Evolutionary conservation across 2,329 filamentous ascomycete species (phyloP), one percentile per base, ranked within the genome.

Genomic region (Triangularia verruculosa): DNA sequence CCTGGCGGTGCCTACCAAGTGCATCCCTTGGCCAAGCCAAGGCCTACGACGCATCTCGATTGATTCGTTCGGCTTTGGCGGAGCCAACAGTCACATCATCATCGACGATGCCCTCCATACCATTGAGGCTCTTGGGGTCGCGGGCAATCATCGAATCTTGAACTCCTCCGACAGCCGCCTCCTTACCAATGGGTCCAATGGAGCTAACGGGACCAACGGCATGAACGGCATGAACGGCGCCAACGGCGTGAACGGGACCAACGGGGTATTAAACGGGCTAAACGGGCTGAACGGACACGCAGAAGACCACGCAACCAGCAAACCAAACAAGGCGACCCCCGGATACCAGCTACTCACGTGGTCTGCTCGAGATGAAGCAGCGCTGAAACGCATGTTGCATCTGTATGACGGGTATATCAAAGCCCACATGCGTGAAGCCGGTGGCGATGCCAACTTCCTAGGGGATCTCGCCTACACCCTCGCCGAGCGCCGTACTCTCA

Each of bases 1-100:
- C 6, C 34, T 47, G 1, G 66, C 70, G 2, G 54, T 65, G 1
- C 76, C 72, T 73, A 74, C 74, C 0, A 0, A 51, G 5, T 20
- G 27, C 12, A 15, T 12, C 12, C 24, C 47, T 7, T 53, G 20
- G 20, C 47, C 47, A 15, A 15, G 24, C 22, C 17, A 11, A 24
- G n/a, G n/a, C 11, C 27, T 64, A 1, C 32, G 63, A 0, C 62
- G 66, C 0, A 66, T 61, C 1, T 63, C 61, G 13, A 27, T 69
- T 25, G 68, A 69, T 57, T 66, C 59, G 1, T 69, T 69, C 15
- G 66, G 67, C 1, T 68, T 56, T 28, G 66, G 67, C 2, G 67
- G 67, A 12, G 27, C 67, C 55, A 69, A 69, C 22, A 64, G 53
- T 6, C 67, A 69, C 43, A 62, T 32, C 25, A 51, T 69, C 6